Percentiles rank a stretch among this genome's conserved stretches.
phyloP scores from a whole-genome alignment of 169 alveolate genomes.

The Plasmodium gonderi region DNA sequence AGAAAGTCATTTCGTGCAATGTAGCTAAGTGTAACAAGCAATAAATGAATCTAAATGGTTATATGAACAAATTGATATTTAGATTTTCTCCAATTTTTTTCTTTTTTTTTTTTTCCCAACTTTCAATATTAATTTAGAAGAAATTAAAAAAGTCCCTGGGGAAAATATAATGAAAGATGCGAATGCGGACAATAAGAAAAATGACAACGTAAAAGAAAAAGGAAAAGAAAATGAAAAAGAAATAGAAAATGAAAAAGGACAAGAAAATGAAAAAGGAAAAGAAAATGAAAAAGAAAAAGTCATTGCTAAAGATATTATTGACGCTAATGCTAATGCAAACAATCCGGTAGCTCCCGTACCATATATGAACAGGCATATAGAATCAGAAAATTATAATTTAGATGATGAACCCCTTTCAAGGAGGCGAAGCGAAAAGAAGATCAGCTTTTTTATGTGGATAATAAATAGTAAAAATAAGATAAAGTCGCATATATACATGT shows the following conservation, averaged over 20 bases:
- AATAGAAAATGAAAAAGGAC: neutral
- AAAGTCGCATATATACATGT: neutral
- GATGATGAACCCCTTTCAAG: conserved; percentile 8
- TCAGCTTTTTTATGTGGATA: conserved; percentile 59
- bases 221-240: neutral
- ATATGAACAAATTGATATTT: neutral
- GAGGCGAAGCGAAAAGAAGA: conserved; percentile 6
- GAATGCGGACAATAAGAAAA: neutral
- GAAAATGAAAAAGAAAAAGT: neutral
- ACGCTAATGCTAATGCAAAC: neutral
- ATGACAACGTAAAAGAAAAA: neutral
- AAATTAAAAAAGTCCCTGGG: neutral
- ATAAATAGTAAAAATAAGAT: conserved; percentile 45
- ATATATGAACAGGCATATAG: neutral
- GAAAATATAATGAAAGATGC: neutral
- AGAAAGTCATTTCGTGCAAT: neutral
- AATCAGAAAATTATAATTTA: neutral
- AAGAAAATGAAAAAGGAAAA: neutral
- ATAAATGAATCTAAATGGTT: neutral
- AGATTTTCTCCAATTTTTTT: neutral
- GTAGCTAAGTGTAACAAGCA: neutral
- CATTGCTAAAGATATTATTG: neutral
- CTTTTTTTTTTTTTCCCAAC: conserved; percentile 1
- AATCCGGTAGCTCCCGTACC: neutral
- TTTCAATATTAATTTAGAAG: neutral